Base-by-base conservation (phyloP, 768 basidiomycete species). In the Asterophora parasitica region DNA sequence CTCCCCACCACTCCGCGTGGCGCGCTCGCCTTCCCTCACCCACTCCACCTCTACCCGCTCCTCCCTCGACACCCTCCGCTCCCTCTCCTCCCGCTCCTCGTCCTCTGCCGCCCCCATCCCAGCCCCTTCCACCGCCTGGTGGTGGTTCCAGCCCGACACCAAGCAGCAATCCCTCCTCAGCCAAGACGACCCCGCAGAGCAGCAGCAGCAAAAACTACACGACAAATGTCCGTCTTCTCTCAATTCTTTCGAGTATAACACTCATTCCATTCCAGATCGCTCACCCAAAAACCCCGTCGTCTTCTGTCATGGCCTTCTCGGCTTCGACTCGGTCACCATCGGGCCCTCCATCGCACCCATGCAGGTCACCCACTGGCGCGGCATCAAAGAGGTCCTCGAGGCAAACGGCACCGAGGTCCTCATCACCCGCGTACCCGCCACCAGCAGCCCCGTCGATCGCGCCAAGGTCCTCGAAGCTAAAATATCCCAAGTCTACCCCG, bases 351-450 rank as follows among this genome's bases (percentile, higher is more conserved):
- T 85, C 48, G 82, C 85, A 10, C 83, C 91, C 4, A 58, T 97
- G 13, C 83, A 93, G 59, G 91, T 99, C 34, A 77, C 86, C 2
- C 93, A 99, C 64, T 99, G 96, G 96, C 79, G 95, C 31, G 96
- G 96, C 6, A 95, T 99, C 54, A 85, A 88, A 59, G 91, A 97
- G 62, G 92, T 88, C 13, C 74, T 99, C 6, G 85, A 94, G 58
- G 77, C 86, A 31, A 92, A 88, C 60, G 94, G 92, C 13, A 79
- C 78, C 10, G 87, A 98, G 62, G 88, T 97, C 30, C 78, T 98
- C 58, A 88, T 97, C 58, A 92, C 93, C 0, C 82, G 92, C 11
- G 94, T 98, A 0, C 94, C 96, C 1, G 92, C 92, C 0, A 95
- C 92, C 1, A 89, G 88, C 57, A 86, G 86, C 16, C 88, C 92